These are phyloP conservation scores for Abrus pulchellus DNA, from an alignment of 306 rosid genomes.

Conservation along the genomic window DNA sequence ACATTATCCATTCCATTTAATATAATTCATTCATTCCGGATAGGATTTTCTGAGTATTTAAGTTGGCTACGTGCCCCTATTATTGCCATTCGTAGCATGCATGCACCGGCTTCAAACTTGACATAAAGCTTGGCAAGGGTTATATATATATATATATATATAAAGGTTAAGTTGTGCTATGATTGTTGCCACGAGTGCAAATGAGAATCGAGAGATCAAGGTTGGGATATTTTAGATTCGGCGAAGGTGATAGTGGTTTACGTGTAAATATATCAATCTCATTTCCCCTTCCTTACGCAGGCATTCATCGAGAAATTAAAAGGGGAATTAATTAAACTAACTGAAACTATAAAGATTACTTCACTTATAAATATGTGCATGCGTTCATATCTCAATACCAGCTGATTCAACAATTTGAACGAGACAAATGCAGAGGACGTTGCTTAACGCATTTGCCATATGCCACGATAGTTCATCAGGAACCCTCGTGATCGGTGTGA, in stretches of 20 bases:
- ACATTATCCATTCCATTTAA: neutral
- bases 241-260: conserved; percentile 19
- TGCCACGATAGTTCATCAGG: neutral
- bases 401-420: conserved; percentile 49
- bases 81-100: conserved; percentile 35
- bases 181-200: conserved; percentile 34
- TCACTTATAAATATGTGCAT: conserved; percentile 8
- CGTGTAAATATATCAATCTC: conserved; percentile 55
- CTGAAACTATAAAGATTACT: conserved; percentile 28
- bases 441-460: conserved; percentile 81
- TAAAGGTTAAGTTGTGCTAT: neutral
- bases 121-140: neutral
- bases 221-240: conserved; percentile 31
- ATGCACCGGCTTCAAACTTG: conserved; percentile 17
- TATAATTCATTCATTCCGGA: conserved; percentile 15
- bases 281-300: conserved; percentile 53
- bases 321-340: neutral
- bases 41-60: conserved; percentile 16
- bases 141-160: neutral
- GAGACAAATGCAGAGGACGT: conserved; percentile 72
- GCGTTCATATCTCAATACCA: neutral
- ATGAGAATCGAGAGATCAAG: neutral
- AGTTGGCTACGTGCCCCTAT: conserved; percentile 37
- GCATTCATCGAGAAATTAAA: conserved; percentile 40
- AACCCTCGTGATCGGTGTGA: conserved; percentile 49